Conservation (phyloP, 139 green algal species). For the Tetraselmis striata region DNA sequence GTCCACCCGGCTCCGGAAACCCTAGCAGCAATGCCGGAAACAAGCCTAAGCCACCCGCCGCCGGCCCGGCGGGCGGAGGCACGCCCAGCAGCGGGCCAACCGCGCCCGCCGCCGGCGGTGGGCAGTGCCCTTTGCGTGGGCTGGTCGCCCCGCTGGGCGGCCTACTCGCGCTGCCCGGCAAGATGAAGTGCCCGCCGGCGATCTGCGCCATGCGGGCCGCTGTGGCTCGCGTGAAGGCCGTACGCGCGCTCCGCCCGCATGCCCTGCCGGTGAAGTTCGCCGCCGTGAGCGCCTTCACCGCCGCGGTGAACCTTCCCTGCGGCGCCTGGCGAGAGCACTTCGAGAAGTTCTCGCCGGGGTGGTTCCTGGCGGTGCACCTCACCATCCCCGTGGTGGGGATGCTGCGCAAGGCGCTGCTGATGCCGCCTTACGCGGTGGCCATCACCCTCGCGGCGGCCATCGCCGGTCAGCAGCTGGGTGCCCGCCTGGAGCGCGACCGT, state of each 20-base stretch:
- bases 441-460: conserved; percentile 67
- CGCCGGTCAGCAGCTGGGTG: conserved; percentile 51
- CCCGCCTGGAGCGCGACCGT: conserved; percentile 45
- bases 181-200: conserved; percentile 59
- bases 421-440: conserved; percentile 69
- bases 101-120: not conserved
- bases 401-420: conserved; percentile 80
- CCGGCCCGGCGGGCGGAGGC: not conserved
- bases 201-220: conserved; percentile 67
- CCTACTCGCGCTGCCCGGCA: conserved; percentile 43
- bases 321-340: conserved; percentile 72
- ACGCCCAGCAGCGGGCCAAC: not conserved
- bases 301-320: conserved; percentile 69
- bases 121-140: conserved; percentile 27
- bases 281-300: conserved; percentile 40
- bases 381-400: conserved; percentile 82
- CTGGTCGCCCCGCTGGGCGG: conserved; percentile 20
- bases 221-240: conserved; percentile 50
- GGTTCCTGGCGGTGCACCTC: conserved; percentile 82
- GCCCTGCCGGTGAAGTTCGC: conserved; percentile 14
- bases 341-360: conserved; percentile 75
- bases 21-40: no score
- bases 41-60: no score
- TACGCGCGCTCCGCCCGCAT: conserved; percentile 65
- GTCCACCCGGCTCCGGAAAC: not conserved